Conservation (phyloP, 108 stramenopile genomes). For the Skeletonema menzelii region DNA sequence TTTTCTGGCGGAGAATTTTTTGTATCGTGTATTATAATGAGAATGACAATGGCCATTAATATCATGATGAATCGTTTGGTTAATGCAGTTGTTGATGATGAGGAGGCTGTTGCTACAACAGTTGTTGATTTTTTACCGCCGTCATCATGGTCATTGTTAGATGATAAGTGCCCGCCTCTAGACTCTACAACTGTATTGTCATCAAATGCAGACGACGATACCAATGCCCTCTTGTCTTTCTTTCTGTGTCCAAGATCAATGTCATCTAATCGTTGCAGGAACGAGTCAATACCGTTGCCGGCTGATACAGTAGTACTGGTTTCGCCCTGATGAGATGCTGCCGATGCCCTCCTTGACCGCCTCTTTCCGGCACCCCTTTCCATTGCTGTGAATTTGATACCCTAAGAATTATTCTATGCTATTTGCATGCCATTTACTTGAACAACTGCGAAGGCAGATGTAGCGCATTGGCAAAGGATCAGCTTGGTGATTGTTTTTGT, state of each 20-base stretch:
- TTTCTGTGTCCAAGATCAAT: slow-evolving; percentile 17
- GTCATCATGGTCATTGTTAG: slow-evolving; percentile 1
- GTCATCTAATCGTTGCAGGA: slow-evolving; percentile 32
- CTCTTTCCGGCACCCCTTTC: neutral
- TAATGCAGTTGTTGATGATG: slow-evolving; percentile 14
- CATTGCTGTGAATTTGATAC: neutral
- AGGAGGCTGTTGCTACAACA: neutral
- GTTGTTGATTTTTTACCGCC: slow-evolving; percentile 5
- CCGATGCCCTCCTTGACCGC: neutral
- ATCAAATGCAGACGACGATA: neutral
- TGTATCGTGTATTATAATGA: slow-evolving; percentile 14
- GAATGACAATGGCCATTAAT: neutral
- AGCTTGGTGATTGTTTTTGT: no score
- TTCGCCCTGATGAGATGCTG: neutral
- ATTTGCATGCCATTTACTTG: neutral
- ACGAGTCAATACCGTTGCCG: slow-evolving; percentile 17
- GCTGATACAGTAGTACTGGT: neutral
- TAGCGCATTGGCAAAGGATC: no score
- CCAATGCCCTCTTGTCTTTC: neutral
- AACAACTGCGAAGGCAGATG: neutral
- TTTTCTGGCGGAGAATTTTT: slow-evolving; percentile 14
- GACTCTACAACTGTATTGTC: neutral
- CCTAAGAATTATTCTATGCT: no score
- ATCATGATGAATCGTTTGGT: neutral
- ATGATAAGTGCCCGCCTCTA: neutral